Percentiles rank a stretch among this genome's conserved stretches.
These are phyloP conservation scores for Balakata baccata DNA, from an alignment of 345 rosid genomes.

Conservation along the genomic window DNA sequence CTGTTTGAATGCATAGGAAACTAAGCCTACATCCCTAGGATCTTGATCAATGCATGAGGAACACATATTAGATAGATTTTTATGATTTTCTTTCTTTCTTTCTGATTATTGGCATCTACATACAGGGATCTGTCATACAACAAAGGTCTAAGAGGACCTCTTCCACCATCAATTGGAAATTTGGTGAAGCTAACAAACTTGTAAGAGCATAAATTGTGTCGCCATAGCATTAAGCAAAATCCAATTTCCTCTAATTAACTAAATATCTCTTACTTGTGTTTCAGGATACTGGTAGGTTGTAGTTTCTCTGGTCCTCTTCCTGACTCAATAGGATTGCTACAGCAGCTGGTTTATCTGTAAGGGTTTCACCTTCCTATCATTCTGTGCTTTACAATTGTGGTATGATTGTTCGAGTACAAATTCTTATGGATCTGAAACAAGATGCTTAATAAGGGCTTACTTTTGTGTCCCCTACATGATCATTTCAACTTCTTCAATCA, in stretches of 20 bases:
- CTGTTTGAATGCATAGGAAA: neutral
- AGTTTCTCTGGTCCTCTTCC: constrained; percentile 70
- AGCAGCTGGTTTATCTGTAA: constrained; percentile 54
- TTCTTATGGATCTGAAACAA: too few relatives aligned
- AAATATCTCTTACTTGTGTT: neutral
- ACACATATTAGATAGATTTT: too few relatives aligned
- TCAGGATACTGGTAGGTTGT: constrained; percentile 72
- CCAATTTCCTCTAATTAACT: constrained; percentile 1
- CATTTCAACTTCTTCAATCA: too few relatives aligned
- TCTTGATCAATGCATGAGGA: too few relatives aligned
- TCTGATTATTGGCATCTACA: constrained; percentile 20
- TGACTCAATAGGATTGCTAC: constrained; percentile 54
- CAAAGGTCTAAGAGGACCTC: constrained; percentile 52
- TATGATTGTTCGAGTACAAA: too few relatives aligned
- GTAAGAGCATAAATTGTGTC: constrained; percentile 40
- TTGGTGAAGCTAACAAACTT: constrained; percentile 55
- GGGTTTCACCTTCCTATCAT: constrained; percentile 11
- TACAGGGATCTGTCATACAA: constrained; percentile 85
- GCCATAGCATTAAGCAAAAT: neutral
- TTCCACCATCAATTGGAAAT: constrained; percentile 56
- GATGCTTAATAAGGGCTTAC: too few relatives aligned
- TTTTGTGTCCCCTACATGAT: too few relatives aligned
- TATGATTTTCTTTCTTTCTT: too few relatives aligned
- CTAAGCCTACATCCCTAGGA: too few relatives aligned
- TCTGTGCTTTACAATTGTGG: neutral